phyloP scores from a whole-genome alignment of 2,329 filamentous ascomycete genomes.

The Huntiella savannae region DNA sequence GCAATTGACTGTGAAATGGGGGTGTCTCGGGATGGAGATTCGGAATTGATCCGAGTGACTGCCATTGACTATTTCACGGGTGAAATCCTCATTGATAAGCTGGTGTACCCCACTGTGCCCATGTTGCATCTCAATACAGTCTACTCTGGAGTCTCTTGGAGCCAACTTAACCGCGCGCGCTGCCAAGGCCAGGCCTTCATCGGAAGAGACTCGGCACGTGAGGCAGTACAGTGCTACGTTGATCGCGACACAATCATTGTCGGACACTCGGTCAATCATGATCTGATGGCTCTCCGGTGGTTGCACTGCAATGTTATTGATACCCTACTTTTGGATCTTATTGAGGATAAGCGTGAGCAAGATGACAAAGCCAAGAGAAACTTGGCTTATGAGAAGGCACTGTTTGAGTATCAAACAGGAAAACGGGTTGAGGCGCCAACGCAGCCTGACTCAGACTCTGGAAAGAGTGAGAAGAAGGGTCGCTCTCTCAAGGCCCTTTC shows the following conservation, averaged over 20 bases:
- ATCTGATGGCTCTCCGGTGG: constrained; percentile 28
- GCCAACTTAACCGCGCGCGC: constrained; percentile 21
- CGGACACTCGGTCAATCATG: constrained; percentile 25
- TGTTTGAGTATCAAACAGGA: not conserved
- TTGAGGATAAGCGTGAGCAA: constrained; percentile 8
- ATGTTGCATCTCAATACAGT: constrained; percentile 31
- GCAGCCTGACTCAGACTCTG: not conserved
- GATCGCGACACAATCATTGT: constrained; percentile 28
- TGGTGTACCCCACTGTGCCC: constrained; percentile 27
- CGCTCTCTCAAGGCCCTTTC: constrained; percentile 24
- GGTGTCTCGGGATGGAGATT: constrained; percentile 22
- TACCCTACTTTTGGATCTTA: constrained; percentile 21
- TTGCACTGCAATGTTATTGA: constrained; percentile 27
- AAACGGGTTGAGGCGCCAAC: not conserved
- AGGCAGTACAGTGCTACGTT: constrained; percentile 25
- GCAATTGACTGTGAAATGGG: constrained; percentile 40
- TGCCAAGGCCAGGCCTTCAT: constrained; percentile 19
- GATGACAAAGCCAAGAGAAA: constrained; percentile 7
- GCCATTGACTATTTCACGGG: constrained; percentile 32
- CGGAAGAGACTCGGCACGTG: constrained; percentile 24
- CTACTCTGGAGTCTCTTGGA: constrained; percentile 28
- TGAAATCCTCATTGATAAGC: constrained; percentile 27
- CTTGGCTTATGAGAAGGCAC: constrained; percentile 7
- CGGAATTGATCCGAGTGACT: constrained; percentile 32
- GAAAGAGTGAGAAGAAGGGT: constrained; percentile 10